Evolutionary conservation across 23 red algal species (phyloP).

Genomic region (Gracilaria caudata): DNA sequence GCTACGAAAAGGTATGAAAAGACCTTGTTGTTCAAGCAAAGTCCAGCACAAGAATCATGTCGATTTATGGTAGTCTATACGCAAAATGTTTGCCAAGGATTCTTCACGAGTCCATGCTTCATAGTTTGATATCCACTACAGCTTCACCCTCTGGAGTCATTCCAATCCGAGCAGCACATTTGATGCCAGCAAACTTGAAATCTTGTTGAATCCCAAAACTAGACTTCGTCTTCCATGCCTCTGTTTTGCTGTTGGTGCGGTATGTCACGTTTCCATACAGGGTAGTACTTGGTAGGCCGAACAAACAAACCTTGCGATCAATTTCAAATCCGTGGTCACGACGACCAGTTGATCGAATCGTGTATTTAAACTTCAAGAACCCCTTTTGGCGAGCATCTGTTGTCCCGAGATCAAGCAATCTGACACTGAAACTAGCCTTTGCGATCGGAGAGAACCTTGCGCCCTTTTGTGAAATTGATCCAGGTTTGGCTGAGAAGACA

Average conservation of each 20-base stretch:
- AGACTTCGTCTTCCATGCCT: conserved; percentile 72
- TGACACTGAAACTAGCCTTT: conserved; percentile 58
- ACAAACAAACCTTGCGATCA: conserved; percentile 70
- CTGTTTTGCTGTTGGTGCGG: conserved; percentile 59
- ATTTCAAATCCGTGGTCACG: conserved; percentile 80
- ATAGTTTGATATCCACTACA: conserved; percentile 75
- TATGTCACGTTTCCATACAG: conserved; percentile 80
- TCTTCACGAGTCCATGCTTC: conserved; percentile 3
- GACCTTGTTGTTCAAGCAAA: not conserved
- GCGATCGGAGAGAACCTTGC: conserved; percentile 55
- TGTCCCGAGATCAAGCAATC: conserved; percentile 80
- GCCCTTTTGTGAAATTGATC: conserved; percentile 21
- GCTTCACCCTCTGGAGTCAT: conserved; percentile 72
- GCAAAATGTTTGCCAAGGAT: not conserved
- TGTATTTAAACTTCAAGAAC: conserved; percentile 68
- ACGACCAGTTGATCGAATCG: conserved; percentile 62
- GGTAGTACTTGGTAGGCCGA: conserved; percentile 53
- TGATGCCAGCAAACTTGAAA: conserved; percentile 66
- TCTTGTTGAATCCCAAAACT: conserved; percentile 79
- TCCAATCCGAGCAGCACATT: conserved; percentile 72
- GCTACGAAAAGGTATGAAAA: not conserved
- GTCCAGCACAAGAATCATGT: not conserved
- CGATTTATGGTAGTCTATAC: not conserved
- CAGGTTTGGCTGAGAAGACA: conserved; percentile 60
- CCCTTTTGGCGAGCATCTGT: conserved; percentile 36